Evolutionary conservation across 495 filamentous ascomycete genomes (phyloP), one percentile per base, ranked within the genome.

Genomic region (Extremus antarcticus): DNA sequence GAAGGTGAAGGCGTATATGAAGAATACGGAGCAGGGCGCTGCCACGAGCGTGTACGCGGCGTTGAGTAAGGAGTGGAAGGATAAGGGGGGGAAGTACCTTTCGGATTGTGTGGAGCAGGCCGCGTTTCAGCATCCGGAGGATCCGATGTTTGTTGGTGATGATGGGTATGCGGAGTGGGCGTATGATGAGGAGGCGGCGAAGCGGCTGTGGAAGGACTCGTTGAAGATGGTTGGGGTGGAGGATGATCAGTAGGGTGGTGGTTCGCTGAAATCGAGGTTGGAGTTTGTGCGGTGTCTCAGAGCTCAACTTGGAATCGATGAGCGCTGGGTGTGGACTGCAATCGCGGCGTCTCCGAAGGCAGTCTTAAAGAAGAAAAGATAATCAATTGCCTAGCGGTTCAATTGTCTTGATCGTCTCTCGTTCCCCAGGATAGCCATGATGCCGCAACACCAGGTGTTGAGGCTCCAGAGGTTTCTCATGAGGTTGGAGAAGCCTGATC

Each of bases 191-290:
- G 64, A 68, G 40, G 61, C 61, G 9, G 76, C 73, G 54, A 65
- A 65, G 53, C 64, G 66, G 46, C 56, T 77, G 22, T 78, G 74
- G 73, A 67, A 68, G 58, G 69, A 71, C 47, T 68, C 66, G 11
- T 55, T 72, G 65, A 66, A 66, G 57, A 67, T 76, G 62, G 70
- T 75, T 32, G 52, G 52, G 17, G 47, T 55, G 52, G 16, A 25
- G 24, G 52, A 55, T 55, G 52, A 55, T 39, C 52, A 48, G 43
- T 55, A 48, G 46, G 25, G 46, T 7, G 13, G 7, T 35, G 29
- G n/a, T n/a, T 35, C 13, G 29, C 7, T 35, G 29, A 35, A 35
- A 7, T 35, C 29, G 7, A 35, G 29, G 7, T 13, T 4, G 4
- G 29, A 35, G n/a, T n/a, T n/a, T n/a, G n/a, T n/a, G n/a, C n/a